Evolutionary conservation across 306 rosid genomes (phyloP).

Genomic region (Senna tora): DNA sequence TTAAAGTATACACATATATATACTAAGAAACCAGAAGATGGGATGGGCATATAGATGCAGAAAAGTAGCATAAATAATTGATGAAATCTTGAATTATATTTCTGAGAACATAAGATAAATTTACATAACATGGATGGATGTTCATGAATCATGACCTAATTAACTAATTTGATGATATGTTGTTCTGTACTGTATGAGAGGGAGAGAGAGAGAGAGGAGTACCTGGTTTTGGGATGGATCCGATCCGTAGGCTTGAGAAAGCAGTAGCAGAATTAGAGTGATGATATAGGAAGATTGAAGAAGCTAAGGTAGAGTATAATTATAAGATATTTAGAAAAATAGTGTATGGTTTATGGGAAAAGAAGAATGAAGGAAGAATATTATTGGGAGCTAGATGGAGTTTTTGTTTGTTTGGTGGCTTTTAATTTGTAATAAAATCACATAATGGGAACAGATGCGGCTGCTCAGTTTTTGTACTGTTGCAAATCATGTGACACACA

Average conservation of each 20-base stretch:
- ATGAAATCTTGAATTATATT: not conserved
- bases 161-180: no score
- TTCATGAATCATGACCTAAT: no score
- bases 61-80: not conserved
- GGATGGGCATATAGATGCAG: no score
- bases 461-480: slow-evolving; percentile 59
- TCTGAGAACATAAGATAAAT: not conserved
- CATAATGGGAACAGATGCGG: slow-evolving; percentile 64
- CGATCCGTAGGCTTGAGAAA: slow-evolving; percentile 36
- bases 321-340: slow-evolving; percentile 8
- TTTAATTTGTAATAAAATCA: slow-evolving; percentile 52
- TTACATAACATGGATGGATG: no score
- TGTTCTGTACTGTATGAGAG: no score
- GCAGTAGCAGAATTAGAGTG: slow-evolving; percentile 43
- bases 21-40: no score
- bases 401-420: slow-evolving; percentile 42
- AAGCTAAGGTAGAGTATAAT: slow-evolving; percentile 24
- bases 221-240: slow-evolving; percentile 36
- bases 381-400: slow-evolving; percentile 53
- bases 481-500: slow-evolving; percentile 73
- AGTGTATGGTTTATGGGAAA: not conserved
- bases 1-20: no score
- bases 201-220: slow-evolving; percentile 14
- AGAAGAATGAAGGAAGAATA: slow-evolving; percentile 29
- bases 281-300: slow-evolving; percentile 34